Evolutionary conservation across 179 eudicot genomes (phyloP).

Genomic region (Patellifolia procumbens): DNA sequence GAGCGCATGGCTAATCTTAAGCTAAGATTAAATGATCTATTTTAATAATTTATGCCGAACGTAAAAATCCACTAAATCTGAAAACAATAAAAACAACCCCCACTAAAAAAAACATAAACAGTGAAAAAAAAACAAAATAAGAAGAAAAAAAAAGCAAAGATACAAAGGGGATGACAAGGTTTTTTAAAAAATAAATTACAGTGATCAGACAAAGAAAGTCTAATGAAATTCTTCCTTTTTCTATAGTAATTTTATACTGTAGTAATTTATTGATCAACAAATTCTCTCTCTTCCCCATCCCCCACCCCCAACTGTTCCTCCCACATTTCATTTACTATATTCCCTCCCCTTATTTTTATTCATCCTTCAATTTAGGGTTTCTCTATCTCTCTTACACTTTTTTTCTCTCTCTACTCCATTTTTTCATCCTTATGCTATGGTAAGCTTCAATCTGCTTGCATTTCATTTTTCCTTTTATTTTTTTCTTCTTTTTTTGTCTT

Average conservation of each 20-base stretch:
- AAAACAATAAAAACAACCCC: neutral
- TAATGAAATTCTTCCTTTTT: conserved; percentile 14
- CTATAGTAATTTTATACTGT: neutral
- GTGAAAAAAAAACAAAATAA: neutral
- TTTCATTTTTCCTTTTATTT: conserved; percentile 1
- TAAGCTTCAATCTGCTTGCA: conserved; percentile 21
- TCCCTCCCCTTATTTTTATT: neutral
- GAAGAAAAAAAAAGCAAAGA: neutral
- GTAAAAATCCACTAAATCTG: too few relatives aligned
- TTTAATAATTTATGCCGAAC: too few relatives aligned
- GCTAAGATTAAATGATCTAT: too few relatives aligned
- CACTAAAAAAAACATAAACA: neutral
- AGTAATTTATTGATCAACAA: neutral
- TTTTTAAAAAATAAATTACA: neutral
- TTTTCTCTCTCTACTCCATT: neutral
- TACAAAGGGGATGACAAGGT: neutral
- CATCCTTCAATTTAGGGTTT: conserved; percentile 33
- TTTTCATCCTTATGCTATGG: conserved; percentile 2
- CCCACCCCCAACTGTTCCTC: conserved; percentile 36
- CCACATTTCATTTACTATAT: conserved; percentile 29
- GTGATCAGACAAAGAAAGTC: conserved; percentile 32
- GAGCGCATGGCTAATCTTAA: too few relatives aligned
- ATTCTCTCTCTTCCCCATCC: conserved; percentile 18
- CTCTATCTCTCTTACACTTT: conserved; percentile 13
- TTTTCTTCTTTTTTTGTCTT: neutral